Conservation (phyloP, 2,329 filamentous ascomycete genomes). For the Cryphonectria radicalis region DNA sequence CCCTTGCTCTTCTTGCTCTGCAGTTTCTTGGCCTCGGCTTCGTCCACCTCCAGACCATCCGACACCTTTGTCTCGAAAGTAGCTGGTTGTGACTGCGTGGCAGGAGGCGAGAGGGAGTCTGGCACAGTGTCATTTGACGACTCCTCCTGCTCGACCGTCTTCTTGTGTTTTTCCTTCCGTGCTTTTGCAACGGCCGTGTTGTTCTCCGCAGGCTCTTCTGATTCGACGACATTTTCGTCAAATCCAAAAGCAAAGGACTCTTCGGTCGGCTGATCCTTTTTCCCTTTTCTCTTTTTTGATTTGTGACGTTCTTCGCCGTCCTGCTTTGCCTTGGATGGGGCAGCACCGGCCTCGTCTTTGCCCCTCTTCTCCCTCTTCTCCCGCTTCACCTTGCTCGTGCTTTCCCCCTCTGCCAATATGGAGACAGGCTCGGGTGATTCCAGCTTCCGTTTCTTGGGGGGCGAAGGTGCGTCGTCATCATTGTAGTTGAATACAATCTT, state of each 20-base stretch:
- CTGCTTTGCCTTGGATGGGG: conserved; percentile 34
- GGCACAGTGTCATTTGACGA: neutral
- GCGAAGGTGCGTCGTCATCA: conserved; percentile 27
- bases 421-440: conserved; percentile 15
- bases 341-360: conserved; percentile 34
- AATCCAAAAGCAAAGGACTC: conserved; percentile 36
- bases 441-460: conserved; percentile 29
- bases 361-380: conserved; percentile 38
- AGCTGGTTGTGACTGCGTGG: neutral
- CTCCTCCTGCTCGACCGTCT: neutral
- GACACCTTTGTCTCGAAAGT: too few species aligned
- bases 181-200: neutral
- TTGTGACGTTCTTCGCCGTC: conserved; percentile 42
- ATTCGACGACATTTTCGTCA: neutral
- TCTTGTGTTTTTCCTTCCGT: neutral
- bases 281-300: conserved; percentile 56
- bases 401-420: neutral
- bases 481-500: conserved; percentile 36
- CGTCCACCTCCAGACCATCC: neutral
- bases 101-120: conserved; percentile 1
- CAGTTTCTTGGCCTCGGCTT: neutral
- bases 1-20: conserved; percentile 24
- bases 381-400: conserved; percentile 33
- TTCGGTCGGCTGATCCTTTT: conserved; percentile 53
- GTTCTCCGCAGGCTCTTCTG: neutral